phyloP scores from a whole-genome alignment of 2,329 filamentous ascomycete species.

The Cladorrhinum sp. region DNA sequence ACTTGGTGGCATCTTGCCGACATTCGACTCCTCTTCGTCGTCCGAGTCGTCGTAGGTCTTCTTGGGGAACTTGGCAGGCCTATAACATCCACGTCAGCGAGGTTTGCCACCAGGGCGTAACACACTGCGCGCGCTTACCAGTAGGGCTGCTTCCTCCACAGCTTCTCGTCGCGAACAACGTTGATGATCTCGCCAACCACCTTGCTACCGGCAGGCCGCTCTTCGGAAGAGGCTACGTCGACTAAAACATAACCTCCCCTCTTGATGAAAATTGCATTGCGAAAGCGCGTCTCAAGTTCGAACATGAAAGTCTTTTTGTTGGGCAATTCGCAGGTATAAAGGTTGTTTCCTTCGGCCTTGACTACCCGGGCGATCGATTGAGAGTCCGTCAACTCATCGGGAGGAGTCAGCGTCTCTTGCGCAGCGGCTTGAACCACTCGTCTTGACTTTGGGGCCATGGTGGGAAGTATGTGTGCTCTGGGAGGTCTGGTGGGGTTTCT shows the following conservation, averaged over 20 bases:
- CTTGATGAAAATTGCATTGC: conserved; percentile 91
- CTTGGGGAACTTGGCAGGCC: conserved; percentile 78
- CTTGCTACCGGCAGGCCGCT: conserved; percentile 62
- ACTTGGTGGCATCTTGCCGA: conserved; percentile 81
- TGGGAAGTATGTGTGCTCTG: neutral
- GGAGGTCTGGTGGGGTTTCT: neutral
- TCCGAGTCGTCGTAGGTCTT: conserved; percentile 54
- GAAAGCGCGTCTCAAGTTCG: conserved; percentile 80
- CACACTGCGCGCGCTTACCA: conserved; percentile 55
- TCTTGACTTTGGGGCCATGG: conserved; percentile 68
- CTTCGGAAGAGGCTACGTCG: conserved; percentile 62
- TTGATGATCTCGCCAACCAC: conserved; percentile 88
- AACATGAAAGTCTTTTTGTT: conserved; percentile 64
- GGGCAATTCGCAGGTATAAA: conserved; percentile 76
- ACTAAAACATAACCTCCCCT: conserved; percentile 83
- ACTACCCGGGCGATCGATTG: conserved; percentile 73
- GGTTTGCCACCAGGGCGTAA: neutral
- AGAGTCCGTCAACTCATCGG: conserved; percentile 55
- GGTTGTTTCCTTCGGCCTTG: conserved; percentile 82
- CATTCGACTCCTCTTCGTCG: conserved; percentile 71
- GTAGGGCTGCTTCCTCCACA: conserved; percentile 84
- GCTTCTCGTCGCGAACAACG: conserved; percentile 85
- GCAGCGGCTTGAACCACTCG: conserved; percentile 74
- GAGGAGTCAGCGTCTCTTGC: conserved; percentile 63
- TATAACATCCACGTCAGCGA: conserved; percentile 38